Base-by-base conservation (phyloP, 2,329 filamentous ascomycete genomes). In the Colletotrichum sp. region DNA sequence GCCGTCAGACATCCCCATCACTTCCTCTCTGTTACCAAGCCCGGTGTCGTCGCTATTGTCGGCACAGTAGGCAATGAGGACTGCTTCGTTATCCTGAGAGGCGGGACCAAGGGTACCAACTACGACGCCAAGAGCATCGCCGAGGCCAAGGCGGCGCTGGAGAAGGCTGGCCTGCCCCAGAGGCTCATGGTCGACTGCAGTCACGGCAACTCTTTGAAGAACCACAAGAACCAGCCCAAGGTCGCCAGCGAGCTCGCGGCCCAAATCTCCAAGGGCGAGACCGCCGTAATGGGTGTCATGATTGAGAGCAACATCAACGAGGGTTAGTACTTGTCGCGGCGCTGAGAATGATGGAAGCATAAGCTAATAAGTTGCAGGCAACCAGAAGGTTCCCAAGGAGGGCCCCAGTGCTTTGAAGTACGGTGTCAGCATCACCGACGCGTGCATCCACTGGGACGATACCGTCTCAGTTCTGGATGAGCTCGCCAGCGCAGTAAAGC, bases 231-330 rank as follows among this genome's bases (percentile, higher is more conserved):
- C 86, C 97, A 99, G 87, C 96, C 96, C 79, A 96, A 96, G 90
- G 97, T 99, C 24, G 96, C 96, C 5, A 93, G 92, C 67, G 91
- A 89, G 13, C 85, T 99, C 73, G 96, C 95, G 3, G 93, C 95
- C 82, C 97, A 99, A 87, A 95, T 99, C 76, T 90, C 93, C 71
- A 92, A 90, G 74, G 97, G 97, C 44, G 96, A 99, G 88, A 90
- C 91, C 5, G 94, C 89, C 65, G 97, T 99, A 82, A 96, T 98
- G 92, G 97, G 97, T 81, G 95, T 99, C 76, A 99, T 99, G 97
- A 98, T 99, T 82, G 97, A 99, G 89, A 98, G 95, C 86, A 95
- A 99, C 86, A 98, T 99, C 87, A 94, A 96, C 81, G 96, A 98
- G 88, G 96, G 95, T 94, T 85, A 81, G 89, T 79, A 30, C 16